Conservation (phyloP, 257 asterid species). For the Fraxinus anomala region DNA sequence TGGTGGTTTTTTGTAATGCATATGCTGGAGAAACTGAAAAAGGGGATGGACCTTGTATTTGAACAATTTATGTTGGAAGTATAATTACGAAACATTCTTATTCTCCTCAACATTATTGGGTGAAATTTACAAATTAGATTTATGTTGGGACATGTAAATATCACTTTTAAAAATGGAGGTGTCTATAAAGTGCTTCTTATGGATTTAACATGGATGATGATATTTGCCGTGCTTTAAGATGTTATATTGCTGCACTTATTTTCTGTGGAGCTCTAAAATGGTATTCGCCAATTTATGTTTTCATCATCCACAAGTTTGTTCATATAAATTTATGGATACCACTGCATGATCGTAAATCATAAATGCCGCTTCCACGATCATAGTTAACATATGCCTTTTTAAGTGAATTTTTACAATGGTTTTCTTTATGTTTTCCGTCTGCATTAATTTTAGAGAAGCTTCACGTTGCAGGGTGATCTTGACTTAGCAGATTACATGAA, state of each 20-base stretch:
- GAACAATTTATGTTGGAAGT: background rate
- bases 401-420: conserved; percentile 1
- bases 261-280: background rate
- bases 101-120: background rate
- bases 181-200: background rate
- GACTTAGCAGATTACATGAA: conserved; percentile 89
- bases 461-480: conserved; percentile 72
- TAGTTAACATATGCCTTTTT: background rate
- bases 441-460: conserved; percentile 26
- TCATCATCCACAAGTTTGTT: background rate
- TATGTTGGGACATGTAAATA: background rate
- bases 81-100: background rate
- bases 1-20: background rate
- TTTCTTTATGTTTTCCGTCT: background rate
- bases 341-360: background rate
- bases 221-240: background rate
- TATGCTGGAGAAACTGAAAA: background rate
- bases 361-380: background rate
- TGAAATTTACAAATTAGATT: background rate
- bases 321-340: background rate
- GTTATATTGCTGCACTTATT: background rate
- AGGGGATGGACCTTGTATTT: background rate
- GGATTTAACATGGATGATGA: background rate
- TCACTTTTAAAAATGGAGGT: background rate
- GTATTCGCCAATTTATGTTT: background rate